phyloP scores from a whole-genome alignment of 495 filamentous ascomycete genomes.

The Penicillium flavigenum region DNA sequence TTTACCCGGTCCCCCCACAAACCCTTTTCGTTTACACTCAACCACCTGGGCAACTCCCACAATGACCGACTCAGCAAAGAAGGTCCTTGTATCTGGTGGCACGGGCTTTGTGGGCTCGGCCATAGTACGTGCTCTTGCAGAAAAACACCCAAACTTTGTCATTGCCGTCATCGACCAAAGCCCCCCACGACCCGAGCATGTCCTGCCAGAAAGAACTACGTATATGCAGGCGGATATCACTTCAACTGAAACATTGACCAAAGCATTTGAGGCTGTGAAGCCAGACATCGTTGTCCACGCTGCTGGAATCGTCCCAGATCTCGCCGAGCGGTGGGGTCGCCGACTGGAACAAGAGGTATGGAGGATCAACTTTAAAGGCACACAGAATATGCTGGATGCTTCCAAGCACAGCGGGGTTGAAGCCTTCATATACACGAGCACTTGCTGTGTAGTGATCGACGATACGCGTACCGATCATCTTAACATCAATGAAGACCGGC shows the following conservation, averaged over 20 bases:
- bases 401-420: constrained; percentile 48
- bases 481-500: constrained; percentile 56
- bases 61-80: constrained; percentile 17
- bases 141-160: constrained; percentile 42
- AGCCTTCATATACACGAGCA: constrained; percentile 60
- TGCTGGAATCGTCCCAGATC: constrained; percentile 44
- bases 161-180: constrained; percentile 47
- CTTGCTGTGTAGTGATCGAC: constrained; percentile 56
- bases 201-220: constrained; percentile 26
- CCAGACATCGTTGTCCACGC: constrained; percentile 50
- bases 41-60: constrained; percentile 8
- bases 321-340: constrained; percentile 43
- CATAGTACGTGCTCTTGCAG: constrained; percentile 42
- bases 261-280: constrained; percentile 29
- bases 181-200: constrained; percentile 33
- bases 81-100: constrained; percentile 56
- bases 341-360: constrained; percentile 37
- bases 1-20: not conserved
- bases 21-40: not conserved
- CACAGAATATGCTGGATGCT: constrained; percentile 54
- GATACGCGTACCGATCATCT: constrained; percentile 50
- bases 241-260: constrained; percentile 25
- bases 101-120: constrained; percentile 51
- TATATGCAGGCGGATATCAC: constrained; percentile 46
- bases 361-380: constrained; percentile 59